A percentile compares a stretch with the other conserved stretches of the same genome.
These are phyloP conservation scores for Colletotrichum aenigma DNA, from an alignment of 2,329 filamentous ascomycete species.

Conservation along the genomic window DNA sequence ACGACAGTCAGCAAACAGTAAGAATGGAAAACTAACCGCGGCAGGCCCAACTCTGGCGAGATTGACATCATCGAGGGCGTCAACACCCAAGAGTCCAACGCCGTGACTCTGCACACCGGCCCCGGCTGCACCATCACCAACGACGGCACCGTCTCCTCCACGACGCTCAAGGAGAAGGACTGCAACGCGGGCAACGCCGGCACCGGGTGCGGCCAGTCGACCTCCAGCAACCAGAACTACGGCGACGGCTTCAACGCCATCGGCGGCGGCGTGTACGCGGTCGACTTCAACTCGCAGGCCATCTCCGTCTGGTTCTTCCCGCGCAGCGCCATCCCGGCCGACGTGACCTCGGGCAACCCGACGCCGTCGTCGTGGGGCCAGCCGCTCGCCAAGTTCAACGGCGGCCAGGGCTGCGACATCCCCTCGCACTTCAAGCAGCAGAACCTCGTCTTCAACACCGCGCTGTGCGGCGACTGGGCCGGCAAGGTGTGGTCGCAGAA, in stretches of 20 bases:
- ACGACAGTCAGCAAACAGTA: neutral
- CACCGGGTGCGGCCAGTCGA: conserved; percentile 64
- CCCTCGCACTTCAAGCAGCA: conserved; percentile 71
- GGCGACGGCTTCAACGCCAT: conserved; percentile 74
- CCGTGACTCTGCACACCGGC: conserved; percentile 72
- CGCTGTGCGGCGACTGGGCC: conserved; percentile 90
- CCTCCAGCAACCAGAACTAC: conserved; percentile 58
- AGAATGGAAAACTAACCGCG: neutral
- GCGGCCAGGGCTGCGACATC: conserved; percentile 73
- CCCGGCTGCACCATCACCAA: conserved; percentile 62
- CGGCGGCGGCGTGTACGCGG: conserved; percentile 74
- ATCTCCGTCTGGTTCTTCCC: conserved; percentile 88
- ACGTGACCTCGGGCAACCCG: conserved; percentile 64
- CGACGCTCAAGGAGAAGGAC: conserved; percentile 51
- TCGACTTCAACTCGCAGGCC: conserved; percentile 74
- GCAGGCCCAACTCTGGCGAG: conserved; percentile 65
- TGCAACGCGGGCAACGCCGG: conserved; percentile 61
- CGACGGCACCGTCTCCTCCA: conserved; percentile 49
- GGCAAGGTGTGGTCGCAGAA: conserved; percentile 68
- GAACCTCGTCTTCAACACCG: conserved; percentile 80
- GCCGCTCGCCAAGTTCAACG: conserved; percentile 71
- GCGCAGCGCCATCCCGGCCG: conserved; percentile 65
- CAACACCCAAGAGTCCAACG: conserved; percentile 63
- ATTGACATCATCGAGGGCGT: conserved; percentile 85
- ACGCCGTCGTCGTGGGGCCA: conserved; percentile 71